Evolutionary conservation across 2,329 filamentous ascomycete genomes (phyloP).

Genomic region (Rhynchosporium secalis): DNA sequence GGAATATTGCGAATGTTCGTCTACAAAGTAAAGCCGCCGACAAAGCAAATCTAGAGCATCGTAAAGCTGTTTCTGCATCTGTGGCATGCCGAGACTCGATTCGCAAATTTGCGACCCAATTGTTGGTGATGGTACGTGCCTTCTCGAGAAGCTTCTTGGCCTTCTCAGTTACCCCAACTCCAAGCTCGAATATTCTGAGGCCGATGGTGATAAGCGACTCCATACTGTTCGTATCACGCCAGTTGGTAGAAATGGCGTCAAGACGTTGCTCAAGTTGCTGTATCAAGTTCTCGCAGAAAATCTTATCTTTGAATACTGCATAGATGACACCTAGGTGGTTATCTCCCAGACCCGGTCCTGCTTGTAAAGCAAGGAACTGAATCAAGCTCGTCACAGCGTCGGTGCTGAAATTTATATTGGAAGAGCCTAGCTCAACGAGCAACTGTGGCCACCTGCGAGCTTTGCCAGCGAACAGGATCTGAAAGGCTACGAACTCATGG

Average conservation of each 20-base stretch:
- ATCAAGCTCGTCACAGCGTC: conserved; percentile 52
- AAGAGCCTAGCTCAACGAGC: conserved; percentile 50
- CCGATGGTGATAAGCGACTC: conserved; percentile 54
- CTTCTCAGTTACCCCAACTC: conserved; percentile 18
- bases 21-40: conserved; percentile 58
- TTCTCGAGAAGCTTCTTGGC: conserved; percentile 41
- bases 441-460: conserved; percentile 50
- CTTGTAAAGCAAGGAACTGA: conserved; percentile 53
- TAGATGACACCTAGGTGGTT: conserved; percentile 50
- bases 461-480: conserved; percentile 46
- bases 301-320: conserved; percentile 47
- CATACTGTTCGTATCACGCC: conserved; percentile 61
- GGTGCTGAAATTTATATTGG: conserved; percentile 60
- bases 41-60: conserved; percentile 49
- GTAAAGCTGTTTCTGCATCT: conserved; percentile 43
- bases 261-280: conserved; percentile 51
- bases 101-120: conserved; percentile 53
- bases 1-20: conserved; percentile 44
- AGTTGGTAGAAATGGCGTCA: conserved; percentile 51
- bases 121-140: conserved; percentile 46
- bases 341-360: conserved; percentile 47
- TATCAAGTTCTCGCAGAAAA: conserved; percentile 51
- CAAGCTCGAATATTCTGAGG: conserved; percentile 43
- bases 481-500: conserved; percentile 51
- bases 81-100: conserved; percentile 45